Base-by-base conservation (phyloP, 129 eudicot species). In the Oenanthe sinensis region DNA sequence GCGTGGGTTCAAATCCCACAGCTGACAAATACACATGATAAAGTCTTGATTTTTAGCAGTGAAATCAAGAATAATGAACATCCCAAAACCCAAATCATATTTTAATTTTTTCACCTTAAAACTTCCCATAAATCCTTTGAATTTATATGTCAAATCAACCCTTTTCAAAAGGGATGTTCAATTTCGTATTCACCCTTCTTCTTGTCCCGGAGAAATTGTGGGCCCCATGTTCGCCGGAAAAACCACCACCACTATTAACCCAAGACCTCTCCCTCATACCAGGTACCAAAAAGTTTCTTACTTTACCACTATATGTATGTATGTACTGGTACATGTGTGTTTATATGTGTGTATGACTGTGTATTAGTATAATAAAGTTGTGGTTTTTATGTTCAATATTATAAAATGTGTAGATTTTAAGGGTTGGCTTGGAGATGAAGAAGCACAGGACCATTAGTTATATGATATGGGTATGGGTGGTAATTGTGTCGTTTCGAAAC, bases 1-100 rank as follows among this genome's bases (percentile, higher is more conserved):
- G 97, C 97, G 97, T 93, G 98, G 94, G 96, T 93, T 93, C 98
- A 87, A 94, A 95, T 91, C 98, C 98, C 98, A 93, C 98, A 60
- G 68, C 68, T 60, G 68, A 60, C 68, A 58, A 8, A 58, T 8
- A n/a, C 2, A 5, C 36, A 33, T 33, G 28, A 10, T 58, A 60
- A 60, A 60, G n/a, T 9, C 33, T 24, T 60, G 68, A 12, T 60
- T n/a, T 10, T 58, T 3, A 58, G 0, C 33, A 6, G 8, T 22
- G 30, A 58, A n/a, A 22, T 60, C 68, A 60, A 60, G 33, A 60
- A 60, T 24, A 33, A 60, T 24, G 68, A 60, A 24, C 5, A 10
- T n/a, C 68, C 68, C 33, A 60, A 60, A 60, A 60, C 68, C 33
- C 68, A 60, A 3, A n/a, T n/a, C 68, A 9, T 60, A 28, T 24